Base-by-base conservation (phyloP, 768 basidiomycete species). In the Agrocybe pediades region DNA sequence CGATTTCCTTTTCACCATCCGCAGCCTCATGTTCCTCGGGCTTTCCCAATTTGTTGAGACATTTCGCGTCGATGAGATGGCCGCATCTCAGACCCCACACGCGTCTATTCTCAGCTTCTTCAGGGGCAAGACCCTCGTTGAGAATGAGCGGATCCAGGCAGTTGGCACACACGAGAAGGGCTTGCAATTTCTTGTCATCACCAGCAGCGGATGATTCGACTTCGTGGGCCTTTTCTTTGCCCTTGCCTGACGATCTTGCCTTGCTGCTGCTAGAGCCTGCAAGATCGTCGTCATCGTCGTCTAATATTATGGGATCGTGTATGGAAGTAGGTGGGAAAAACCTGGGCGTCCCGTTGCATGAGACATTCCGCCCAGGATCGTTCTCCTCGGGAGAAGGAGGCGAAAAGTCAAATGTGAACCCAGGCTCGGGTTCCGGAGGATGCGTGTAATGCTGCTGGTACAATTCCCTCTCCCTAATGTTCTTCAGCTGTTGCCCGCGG, bases 31-130 rank as follows among this genome's bases (percentile, higher is more conserved):
- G 13, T 36, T 36, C 33, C 11, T 33, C 45, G 2, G 83, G 87
- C 29, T 72, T 68, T 64, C 85, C 83, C 45, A 92, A 59, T 57
- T 78, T 73, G 55, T 78, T 77, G 1, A 87, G 68, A 59, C 90
- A 92, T 65, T 86, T 88, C 45, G 88, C 90, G 58, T 92, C 90
- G 0, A 92, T 75, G 60, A 92, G 67, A 63, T 92, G 90, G 0
- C 90, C 90, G 48, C 90, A 92, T 36, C 87, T 74, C 55, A 92
- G 68, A 1, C 79, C 83, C 90, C 88, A 92, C 7, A 92, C 69
- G 40, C 80, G 77, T 49, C 76, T 71, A 30, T 68, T 68, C 36
- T 71, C 71, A 36, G 70, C 73, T 29, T 82, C 83, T 41, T 74
- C 70, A 5, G 70, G 69, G 15, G 72, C 69, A n/a, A 83, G 71